Base-by-base conservation (phyloP, 2,329 filamentous ascomycete species). In the Colletotrichum liriopes region DNA sequence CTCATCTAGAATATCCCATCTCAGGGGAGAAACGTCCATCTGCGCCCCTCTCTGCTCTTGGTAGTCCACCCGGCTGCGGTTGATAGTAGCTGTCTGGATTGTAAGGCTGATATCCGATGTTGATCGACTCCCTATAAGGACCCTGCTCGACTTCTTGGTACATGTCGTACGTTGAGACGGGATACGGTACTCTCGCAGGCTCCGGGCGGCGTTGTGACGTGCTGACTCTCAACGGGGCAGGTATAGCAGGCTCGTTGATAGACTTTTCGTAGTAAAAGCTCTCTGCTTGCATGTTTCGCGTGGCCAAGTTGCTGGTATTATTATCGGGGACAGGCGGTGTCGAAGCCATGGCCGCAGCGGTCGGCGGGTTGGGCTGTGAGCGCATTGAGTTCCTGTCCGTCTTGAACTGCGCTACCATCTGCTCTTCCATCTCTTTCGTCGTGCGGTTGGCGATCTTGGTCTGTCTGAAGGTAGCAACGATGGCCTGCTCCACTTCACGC, bases 261-360 rank as follows among this genome's bases (percentile, higher is more conserved):
- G 70, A 70, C 9, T 52, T 70, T 0, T 72, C 70, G 39, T 70
- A 65, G 26, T 72, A 72, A 1, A 72, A 72, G 60, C 70, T 72
- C 23, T 68, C 67, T 14, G 59, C 16, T 0, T 58, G 45, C 32
- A 49, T 1, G 3, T 70, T 64, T 0, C 65, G 45, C 5, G 65
- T 32, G 5, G n/a, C n/a, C 18, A 18, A 6, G 41, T 45, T 23
- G 39, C 8, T 20, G 1, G 9, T 2, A 5, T 23, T 55, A 37
- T 1, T 41, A 6, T 1, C 23, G 9, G 59, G 32, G 20, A 20
- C 20, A 11, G 52, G 52, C 32, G 52, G 52, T 6, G 1, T 12
- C 47, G 32, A 45, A 20, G 7, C 1, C 29, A 35, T 37, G 26
- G 18, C 29, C 6, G 35, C 32, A 9, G 8, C 41, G 1, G 5